Base-by-base conservation (phyloP, 768 basidiomycete genomes). In the Leccinellum luteum region DNA sequence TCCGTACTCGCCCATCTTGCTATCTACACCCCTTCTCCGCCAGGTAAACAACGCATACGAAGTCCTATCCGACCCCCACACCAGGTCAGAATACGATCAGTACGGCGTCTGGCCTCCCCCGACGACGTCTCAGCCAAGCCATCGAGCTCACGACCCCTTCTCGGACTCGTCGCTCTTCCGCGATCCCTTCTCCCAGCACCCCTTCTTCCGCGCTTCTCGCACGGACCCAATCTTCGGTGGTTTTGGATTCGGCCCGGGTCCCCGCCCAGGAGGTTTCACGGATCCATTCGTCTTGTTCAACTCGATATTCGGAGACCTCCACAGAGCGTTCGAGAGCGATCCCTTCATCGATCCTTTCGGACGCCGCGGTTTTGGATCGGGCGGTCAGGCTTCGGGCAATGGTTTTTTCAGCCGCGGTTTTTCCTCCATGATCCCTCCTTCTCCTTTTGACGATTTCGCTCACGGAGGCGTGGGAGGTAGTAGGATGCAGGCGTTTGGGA, bases 31-130 rank as follows among this genome's bases (percentile, higher is more conserved):
- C 45, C 27, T 21, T 32, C 44, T 44, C 28, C 31, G 48, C 38
- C 54, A 90, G 86, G 81, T 90, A 47, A 88, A 85, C 63, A 86
- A 89, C 59, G 89, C 89, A 28, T 92, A 90, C 64, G 89, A 92
- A 67, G 81, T 92, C 2, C 71, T 92, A 54, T 84, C 68, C 51
- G 83, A 92, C 64, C 64, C 80, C 2, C 72, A 79, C 52, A 90
- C 81, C 57, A 82, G 88, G 51, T 77, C 74, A 64, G 80, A 79
- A 10, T 92, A 90, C 68, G 90, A 92, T 65, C 68, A 71, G n/a
- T 74, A 86, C 60, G 89, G 89, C 35, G 77, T 84, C 50, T 92
- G 87, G 85, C 90, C 41, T 19, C 41, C 90, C 12, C 87, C 87
- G 9, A 86, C 86, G n/a, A 47, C 55, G 19, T 50, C 67, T 15